Evolutionary conservation across 2,329 filamentous ascomycete genomes (phyloP), one percentile per base, ranked within the genome.

Genomic region (Colletotrichum horii): DNA sequence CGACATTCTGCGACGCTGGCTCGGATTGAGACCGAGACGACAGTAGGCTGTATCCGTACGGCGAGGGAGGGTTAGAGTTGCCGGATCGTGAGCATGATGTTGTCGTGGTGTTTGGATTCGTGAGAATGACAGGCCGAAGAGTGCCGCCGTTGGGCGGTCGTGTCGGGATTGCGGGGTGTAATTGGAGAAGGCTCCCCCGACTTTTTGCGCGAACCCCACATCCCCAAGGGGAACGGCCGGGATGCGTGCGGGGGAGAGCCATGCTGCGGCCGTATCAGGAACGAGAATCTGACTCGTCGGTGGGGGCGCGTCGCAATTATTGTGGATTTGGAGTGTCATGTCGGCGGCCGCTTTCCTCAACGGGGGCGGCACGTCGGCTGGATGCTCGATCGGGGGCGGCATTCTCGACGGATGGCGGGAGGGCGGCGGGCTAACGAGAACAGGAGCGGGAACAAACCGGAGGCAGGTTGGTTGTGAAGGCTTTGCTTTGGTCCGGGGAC

Each of bases 251-350:
- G 30, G 19, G 30, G n/a, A 48, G 14, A 30, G n/a, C n/a, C n/a
- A 58, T 56, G 28, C 56, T 36, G n/a, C 15, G 16, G 48, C 24
- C 66, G 48, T 67, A 56, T 67, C 48, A 26, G 14, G 19, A 22
- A 8, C 68, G 65, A 70, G 38, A 26, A 24, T 61, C 66, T 71
- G 72, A 74, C 72, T 72, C 72, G 68, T 52, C 26, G 24, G 72
- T 65, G 34, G 58, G 58, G 52, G 71, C 24, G 8, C n/a, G 66
- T 58, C 43, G 19, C 36, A 30, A 38, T 26, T 22, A 16, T 36
- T n/a, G 32, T 75, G 72, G 68, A 62, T 66, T 30, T n/a, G 38
- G n/a, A 8, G 8, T 36, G 36, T 66, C 24, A 58, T 38, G n/a
- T 68, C 26, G 36, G 22, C 52, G 22, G 48, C 14, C 8, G 26